Conservation (phyloP, 148 eudicot species). For the Nyssa sinensis region DNA sequence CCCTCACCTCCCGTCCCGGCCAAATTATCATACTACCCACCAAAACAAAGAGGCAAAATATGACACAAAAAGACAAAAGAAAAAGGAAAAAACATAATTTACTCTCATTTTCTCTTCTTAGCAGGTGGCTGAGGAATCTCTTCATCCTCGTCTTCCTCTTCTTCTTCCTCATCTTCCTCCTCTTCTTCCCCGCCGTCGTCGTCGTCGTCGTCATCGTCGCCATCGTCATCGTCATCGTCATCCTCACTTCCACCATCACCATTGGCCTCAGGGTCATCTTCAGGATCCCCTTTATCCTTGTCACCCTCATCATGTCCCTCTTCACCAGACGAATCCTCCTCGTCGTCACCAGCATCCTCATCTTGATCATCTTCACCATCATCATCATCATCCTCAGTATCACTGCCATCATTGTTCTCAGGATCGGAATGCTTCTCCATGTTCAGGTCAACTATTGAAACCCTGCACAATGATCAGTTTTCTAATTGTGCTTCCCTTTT, state of each 20-base stretch:
- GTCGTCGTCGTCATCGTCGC: slow-evolving; percentile 25
- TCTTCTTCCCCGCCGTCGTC: slow-evolving; percentile 43
- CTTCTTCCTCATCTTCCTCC: slow-evolving; percentile 44
- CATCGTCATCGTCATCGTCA: slow-evolving; percentile 41
- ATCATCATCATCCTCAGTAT: slow-evolving; percentile 43
- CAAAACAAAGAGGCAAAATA: no score
- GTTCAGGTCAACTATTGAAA: slow-evolving; percentile 21
- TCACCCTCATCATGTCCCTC: slow-evolving; percentile 35
- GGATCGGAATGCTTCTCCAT: slow-evolving; percentile 27
- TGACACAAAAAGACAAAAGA: no score
- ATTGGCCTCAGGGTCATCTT: slow-evolving; percentile 39
- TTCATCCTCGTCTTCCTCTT: slow-evolving; percentile 37
- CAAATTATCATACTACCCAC: no score
- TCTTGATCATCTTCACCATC: slow-evolving; percentile 38
- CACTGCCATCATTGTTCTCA: slow-evolving; percentile 43
- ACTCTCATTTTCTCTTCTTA: slow-evolving; percentile 49
- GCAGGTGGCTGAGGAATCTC: slow-evolving; percentile 36
- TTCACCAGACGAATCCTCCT: slow-evolving; percentile 40
- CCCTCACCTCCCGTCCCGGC: no score
- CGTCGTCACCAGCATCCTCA: slow-evolving; percentile 13
- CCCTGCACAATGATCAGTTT: background rate
- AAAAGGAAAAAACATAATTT: no score
- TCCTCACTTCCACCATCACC: slow-evolving; percentile 37
- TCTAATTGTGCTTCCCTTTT: background rate
- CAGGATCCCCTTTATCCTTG: slow-evolving; percentile 26